phyloP scores from a whole-genome alignment of 2,329 filamentous ascomycete species.

The Cordyceps farinosa region DNA sequence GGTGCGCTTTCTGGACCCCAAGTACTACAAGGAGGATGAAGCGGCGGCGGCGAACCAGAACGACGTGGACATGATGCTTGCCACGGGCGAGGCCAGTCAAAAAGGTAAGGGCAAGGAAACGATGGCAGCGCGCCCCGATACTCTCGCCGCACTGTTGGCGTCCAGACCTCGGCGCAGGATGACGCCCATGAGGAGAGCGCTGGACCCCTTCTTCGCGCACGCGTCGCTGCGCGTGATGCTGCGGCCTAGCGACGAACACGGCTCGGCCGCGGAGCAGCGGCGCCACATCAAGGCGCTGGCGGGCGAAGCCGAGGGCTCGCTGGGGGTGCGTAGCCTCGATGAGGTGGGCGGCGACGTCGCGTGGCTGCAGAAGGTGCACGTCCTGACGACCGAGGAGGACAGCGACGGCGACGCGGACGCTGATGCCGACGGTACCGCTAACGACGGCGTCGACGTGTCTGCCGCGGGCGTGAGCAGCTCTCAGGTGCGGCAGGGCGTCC shows the following conservation, averaged over 20 bases:
- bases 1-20: slow-evolving; percentile 62
- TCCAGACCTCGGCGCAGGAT: neutral
- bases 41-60: neutral
- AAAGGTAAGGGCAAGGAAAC: neutral
- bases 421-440: too few relatives aligned
- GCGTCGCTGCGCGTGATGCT: slow-evolving; percentile 62
- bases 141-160: neutral
- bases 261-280: slow-evolving; percentile 40
- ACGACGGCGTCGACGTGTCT: too few relatives aligned
- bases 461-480: slow-evolving; percentile 54
- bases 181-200: slow-evolving; percentile 44
- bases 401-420: slow-evolving; percentile 35
- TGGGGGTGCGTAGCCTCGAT: slow-evolving; percentile 37
- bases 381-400: slow-evolving; percentile 52
- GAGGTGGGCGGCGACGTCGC: slow-evolving; percentile 49
- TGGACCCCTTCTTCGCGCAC: slow-evolving; percentile 61
- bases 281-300: slow-evolving; percentile 51
- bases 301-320: slow-evolving; percentile 21
- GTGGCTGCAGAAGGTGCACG: slow-evolving; percentile 59
- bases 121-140: neutral
- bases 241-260: slow-evolving; percentile 60
- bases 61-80: neutral
- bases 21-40: slow-evolving; percentile 55
- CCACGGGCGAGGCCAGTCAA: neutral
- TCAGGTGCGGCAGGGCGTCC: slow-evolving; percentile 56